Conservation (phyloP, 495 filamentous ascomycete genomes). For the Cairneyella variabilis region DNA sequence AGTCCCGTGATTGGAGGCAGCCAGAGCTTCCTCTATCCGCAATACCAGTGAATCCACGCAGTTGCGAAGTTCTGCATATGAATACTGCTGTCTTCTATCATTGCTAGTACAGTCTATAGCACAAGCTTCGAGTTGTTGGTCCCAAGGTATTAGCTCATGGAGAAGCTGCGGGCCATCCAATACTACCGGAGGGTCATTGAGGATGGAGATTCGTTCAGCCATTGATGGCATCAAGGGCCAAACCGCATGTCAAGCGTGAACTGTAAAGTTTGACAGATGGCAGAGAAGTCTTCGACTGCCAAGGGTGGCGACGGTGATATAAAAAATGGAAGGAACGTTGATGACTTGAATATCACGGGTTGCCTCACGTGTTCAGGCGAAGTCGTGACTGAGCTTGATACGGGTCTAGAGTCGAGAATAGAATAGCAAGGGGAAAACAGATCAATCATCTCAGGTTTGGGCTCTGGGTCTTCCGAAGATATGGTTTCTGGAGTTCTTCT, state of each 20-base stretch:
- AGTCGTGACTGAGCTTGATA: no score
- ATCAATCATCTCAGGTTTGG: background rate
- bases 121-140: slow-evolving; percentile 9
- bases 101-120: slow-evolving; percentile 22
- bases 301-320: no score
- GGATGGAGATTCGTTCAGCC: slow-evolving; percentile 41
- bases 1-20: background rate
- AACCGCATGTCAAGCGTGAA: slow-evolving; percentile 2
- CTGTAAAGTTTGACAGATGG: no score
- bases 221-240: slow-evolving; percentile 13
- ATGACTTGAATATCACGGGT: no score
- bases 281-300: no score
- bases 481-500: background rate
- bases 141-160: slow-evolving; percentile 53
- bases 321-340: no score
- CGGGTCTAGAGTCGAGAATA: no score
- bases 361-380: no score
- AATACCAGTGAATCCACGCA: slow-evolving; percentile 12
- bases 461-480: background rate
- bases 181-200: slow-evolving; percentile 52
- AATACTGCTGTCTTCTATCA: slow-evolving; percentile 12
- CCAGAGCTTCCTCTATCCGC: slow-evolving; percentile 7
- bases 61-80: slow-evolving; percentile 15
- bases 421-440: background rate
- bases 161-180: slow-evolving; percentile 60